These are phyloP conservation scores for Phaeophleospora eucalypticola DNA, from an alignment of 2,329 filamentous ascomycete species.

Conservation along the genomic window DNA sequence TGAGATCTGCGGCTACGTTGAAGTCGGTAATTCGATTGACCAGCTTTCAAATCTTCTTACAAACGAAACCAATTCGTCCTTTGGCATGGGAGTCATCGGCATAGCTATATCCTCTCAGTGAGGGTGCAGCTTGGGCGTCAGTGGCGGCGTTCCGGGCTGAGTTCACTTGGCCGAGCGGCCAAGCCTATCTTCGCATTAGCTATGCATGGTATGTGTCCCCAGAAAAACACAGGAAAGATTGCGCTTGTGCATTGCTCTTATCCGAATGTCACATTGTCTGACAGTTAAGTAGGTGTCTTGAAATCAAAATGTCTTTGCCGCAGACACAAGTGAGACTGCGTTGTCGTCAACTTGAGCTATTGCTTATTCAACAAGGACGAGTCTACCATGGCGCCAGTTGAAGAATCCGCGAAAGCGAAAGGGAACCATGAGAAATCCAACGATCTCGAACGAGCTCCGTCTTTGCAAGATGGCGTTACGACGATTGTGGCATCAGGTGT, in stretches of 20 bases:
- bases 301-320: no score
- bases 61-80: no score
- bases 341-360: no score
- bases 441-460: slow-evolving; percentile 10
- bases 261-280: no score
- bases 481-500: slow-evolving; percentile 11
- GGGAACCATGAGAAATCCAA: not conserved
- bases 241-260: not conserved
- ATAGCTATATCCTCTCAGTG: not conserved
- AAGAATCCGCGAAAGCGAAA: not conserved
- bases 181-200: not conserved
- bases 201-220: no score
- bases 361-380: no score
- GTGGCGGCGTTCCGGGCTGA: not conserved
- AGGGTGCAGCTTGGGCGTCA: no score
- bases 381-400: not conserved
- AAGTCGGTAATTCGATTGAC: no score
- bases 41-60: no score
- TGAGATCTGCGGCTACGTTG: not conserved
- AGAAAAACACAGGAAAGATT: no score
- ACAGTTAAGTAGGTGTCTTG: no score
- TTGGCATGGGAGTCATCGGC: not conserved
- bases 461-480: slow-evolving; percentile 5
- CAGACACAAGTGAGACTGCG: no score
- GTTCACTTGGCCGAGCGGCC: not conserved